Evolutionary conservation across 2,329 filamentous ascomycete genomes (phyloP).

Genomic region (Monilinia polystroma): DNA sequence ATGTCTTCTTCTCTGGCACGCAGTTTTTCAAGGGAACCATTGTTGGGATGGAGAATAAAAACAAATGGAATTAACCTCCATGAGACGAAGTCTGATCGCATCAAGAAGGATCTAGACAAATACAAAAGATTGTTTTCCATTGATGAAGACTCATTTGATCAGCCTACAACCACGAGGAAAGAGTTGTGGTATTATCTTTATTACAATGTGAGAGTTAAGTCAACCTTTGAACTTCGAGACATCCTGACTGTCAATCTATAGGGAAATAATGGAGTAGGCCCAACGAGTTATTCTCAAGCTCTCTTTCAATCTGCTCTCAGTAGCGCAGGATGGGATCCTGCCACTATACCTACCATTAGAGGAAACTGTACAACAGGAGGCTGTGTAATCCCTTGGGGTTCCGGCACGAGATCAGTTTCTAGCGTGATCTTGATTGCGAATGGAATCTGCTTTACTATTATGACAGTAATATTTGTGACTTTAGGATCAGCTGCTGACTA

Average conservation of each 20-base stretch:
- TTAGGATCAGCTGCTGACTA: slow-evolving; percentile 46
- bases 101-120: slow-evolving; percentile 35
- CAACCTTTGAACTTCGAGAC: neutral
- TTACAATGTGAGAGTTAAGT: slow-evolving; percentile 40
- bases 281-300: slow-evolving; percentile 44
- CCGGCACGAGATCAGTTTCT: slow-evolving; percentile 42
- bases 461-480: slow-evolving; percentile 46
- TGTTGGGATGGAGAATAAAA: neutral
- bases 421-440: slow-evolving; percentile 46
- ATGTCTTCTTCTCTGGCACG: slow-evolving; percentile 13
- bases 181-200: slow-evolving; percentile 48
- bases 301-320: slow-evolving; percentile 46
- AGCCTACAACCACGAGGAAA: slow-evolving; percentile 44
- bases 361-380: slow-evolving; percentile 35
- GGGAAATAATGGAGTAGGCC: slow-evolving; percentile 46
- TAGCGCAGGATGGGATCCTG: slow-evolving; percentile 43
- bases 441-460: slow-evolving; percentile 45
- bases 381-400: slow-evolving; percentile 45
- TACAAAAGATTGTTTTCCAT: slow-evolving; percentile 43
- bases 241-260: slow-evolving; percentile 19
- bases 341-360: slow-evolving; percentile 34
- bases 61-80: slow-evolving; percentile 20
- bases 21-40: slow-evolving; percentile 5
- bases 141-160: slow-evolving; percentile 41
- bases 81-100: slow-evolving; percentile 26